Percentiles rank a stretch among this genome's conserved stretches.
Evolutionary conservation across 2,329 filamentous ascomycete genomes (phyloP).

Genomic region (Westerdykella aurantiaca): DNA sequence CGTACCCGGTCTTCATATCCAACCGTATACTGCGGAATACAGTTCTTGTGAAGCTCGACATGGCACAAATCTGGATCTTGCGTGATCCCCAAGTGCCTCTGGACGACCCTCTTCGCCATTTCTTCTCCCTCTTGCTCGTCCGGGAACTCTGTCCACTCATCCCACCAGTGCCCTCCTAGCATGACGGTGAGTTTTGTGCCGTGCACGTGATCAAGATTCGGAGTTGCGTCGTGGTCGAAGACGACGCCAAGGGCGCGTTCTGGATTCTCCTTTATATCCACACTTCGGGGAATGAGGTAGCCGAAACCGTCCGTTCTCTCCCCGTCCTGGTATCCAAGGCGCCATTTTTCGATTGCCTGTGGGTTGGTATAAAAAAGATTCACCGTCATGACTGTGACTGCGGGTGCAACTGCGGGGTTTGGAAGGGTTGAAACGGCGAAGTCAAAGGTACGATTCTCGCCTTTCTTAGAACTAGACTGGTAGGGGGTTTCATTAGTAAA

Average conservation of each 20-base stretch:
- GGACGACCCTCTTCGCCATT: slow-evolving; percentile 65
- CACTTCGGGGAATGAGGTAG: slow-evolving; percentile 77
- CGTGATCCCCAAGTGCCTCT: slow-evolving; percentile 68
- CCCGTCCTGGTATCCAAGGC: neutral
- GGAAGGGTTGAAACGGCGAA: slow-evolving; percentile 29
- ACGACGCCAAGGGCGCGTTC: slow-evolving; percentile 84
- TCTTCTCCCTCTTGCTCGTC: slow-evolving; percentile 58
- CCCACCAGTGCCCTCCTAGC: slow-evolving; percentile 90
- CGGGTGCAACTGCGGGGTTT: slow-evolving; percentile 49
- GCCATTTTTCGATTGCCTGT: slow-evolving; percentile 15
- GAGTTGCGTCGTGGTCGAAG: slow-evolving; percentile 71
- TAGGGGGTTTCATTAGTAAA: neutral
- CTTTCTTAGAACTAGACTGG: neutral
- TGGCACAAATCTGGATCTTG: slow-evolving; percentile 56
- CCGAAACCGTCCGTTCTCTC: slow-evolving; percentile 61
- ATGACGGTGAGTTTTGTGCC: slow-evolving; percentile 92
- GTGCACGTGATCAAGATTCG: slow-evolving; percentile 49
- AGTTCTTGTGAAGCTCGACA: slow-evolving; percentile 60
- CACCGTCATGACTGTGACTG: slow-evolving; percentile 83
- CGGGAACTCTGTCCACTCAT: slow-evolving; percentile 58
- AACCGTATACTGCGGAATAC: slow-evolving; percentile 85
- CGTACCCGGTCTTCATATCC: slow-evolving; percentile 64
- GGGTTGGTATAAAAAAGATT: slow-evolving; percentile 76
- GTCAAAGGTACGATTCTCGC: slow-evolving; percentile 14
- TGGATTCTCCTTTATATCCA: slow-evolving; percentile 66